phyloP scores from a whole-genome alignment of 2,329 filamentous ascomycete species.

The Cyphellophora europaea region DNA sequence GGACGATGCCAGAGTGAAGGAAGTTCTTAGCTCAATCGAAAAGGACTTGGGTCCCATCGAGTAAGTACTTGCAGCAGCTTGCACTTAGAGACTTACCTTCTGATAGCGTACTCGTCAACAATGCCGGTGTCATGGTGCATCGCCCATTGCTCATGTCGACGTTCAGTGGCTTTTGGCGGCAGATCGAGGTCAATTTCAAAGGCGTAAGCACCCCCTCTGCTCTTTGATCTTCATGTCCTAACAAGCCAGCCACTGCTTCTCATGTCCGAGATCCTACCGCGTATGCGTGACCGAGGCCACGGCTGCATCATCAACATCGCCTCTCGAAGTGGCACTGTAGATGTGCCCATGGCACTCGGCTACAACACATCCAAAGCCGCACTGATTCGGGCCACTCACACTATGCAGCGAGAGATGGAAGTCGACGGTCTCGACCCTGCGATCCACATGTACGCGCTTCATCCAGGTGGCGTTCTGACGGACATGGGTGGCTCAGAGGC shows the following conservation, averaged over 20 bases:
- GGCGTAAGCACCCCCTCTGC: slow-evolving; percentile 5
- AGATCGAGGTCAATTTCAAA: slow-evolving; percentile 14
- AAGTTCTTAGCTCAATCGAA: slow-evolving; percentile 4
- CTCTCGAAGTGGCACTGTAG: slow-evolving; percentile 10
- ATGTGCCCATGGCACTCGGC: slow-evolving; percentile 9
- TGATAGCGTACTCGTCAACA: slow-evolving; percentile 20
- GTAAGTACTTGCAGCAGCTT: slow-evolving; percentile 8
- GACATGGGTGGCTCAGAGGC: slow-evolving; percentile 8
- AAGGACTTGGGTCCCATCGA: slow-evolving; percentile 11
- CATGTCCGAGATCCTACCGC: slow-evolving; percentile 6
- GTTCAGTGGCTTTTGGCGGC: slow-evolving; percentile 11
- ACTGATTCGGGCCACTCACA: slow-evolving; percentile 7
- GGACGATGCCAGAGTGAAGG: slow-evolving; percentile 12
- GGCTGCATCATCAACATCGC: slow-evolving; percentile 12
- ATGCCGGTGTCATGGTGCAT: slow-evolving; percentile 19
- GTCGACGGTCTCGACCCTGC: slow-evolving; percentile 6
- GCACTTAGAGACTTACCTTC: slow-evolving; percentile 7
- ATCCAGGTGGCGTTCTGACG: slow-evolving; percentile 8
- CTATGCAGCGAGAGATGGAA: slow-evolving; percentile 12
- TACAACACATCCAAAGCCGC: slow-evolving; percentile 11
- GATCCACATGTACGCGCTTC: slow-evolving; percentile 10
- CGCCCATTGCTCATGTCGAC: slow-evolving; percentile 15
- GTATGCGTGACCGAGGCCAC: slow-evolving; percentile 7
- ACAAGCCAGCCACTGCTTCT: slow-evolving; percentile 6
- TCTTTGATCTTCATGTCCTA: background rate